phyloP scores from a whole-genome alignment of 2,329 filamentous ascomycete species.

The Ceratocystis colombiana region DNA sequence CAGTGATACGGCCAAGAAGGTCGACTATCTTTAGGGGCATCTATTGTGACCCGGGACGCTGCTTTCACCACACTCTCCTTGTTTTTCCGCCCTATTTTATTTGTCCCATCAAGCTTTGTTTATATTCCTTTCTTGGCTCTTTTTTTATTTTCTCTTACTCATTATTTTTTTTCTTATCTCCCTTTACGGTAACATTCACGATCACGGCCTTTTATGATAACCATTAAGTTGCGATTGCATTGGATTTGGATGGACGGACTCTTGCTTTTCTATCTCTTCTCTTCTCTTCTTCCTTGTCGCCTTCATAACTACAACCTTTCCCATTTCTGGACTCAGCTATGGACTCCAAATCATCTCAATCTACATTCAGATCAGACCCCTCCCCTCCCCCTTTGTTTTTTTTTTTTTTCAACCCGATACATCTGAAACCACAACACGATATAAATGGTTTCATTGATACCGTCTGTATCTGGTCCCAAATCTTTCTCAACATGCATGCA shows the following conservation, averaged over 20 bases:
- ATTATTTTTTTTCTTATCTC: conserved; percentile 8
- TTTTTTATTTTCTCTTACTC: background rate
- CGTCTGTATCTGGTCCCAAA: no score
- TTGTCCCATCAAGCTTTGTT: background rate
- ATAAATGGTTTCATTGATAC: background rate
- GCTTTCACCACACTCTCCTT: background rate
- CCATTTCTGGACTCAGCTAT: background rate
- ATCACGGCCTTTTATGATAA: conserved; percentile 17
- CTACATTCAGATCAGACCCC: background rate
- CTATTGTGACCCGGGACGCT: background rate
- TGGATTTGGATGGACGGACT: conserved; percentile 11
- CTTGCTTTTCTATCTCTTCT: conserved; percentile 9
- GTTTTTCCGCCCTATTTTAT: background rate
- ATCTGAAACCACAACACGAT: background rate
- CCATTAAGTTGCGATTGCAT: conserved; percentile 13
- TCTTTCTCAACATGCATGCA: background rate
- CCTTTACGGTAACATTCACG: conserved; percentile 16
- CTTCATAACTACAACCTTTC: background rate
- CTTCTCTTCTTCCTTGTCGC: background rate
- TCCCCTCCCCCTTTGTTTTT: no score
- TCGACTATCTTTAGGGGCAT: conserved; percentile 15
- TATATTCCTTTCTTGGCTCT: conserved; percentile 11
- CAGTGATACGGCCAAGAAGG: conserved; percentile 26
- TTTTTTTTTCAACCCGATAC: background rate
- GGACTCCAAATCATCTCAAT: background rate